A percentile compares a stretch with the other conserved stretches of the same genome.
These are phyloP conservation scores for Yarrowia porcina DNA, from an alignment of 805 yeast genomes.

Conservation along the genomic window DNA sequence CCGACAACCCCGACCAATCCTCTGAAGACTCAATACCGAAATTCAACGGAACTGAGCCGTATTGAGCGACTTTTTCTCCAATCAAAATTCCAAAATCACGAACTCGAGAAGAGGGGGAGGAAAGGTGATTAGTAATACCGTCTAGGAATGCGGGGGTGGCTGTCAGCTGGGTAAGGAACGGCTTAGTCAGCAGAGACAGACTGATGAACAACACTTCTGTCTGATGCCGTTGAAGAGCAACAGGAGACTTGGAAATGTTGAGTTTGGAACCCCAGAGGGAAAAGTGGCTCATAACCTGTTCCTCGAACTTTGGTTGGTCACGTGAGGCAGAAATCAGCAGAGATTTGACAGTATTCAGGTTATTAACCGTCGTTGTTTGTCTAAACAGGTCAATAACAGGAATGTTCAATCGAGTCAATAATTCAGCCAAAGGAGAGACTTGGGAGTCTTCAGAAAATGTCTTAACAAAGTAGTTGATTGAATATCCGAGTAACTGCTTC, in stretches of 20 bases:
- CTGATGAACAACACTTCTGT: conserved; percentile 48
- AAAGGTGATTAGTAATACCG: conserved; percentile 30
- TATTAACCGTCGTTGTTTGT: not conserved
- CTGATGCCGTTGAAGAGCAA: conserved; percentile 46
- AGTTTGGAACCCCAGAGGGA: conserved; percentile 41
- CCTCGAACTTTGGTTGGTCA: not conserved
- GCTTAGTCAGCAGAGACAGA: conserved; percentile 20
- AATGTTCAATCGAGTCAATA: not conserved
- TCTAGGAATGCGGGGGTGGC: conserved; percentile 33
- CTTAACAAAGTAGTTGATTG: not conserved
- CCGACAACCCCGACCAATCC: not conserved
- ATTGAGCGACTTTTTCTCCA: conserved; percentile 30
- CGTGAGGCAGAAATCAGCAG: conserved; percentile 5
- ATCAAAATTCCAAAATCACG: conserved; percentile 32
- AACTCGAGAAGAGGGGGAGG: conserved; percentile 27
- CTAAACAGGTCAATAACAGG: not conserved
- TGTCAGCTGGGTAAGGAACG: not conserved
- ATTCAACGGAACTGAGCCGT: conserved; percentile 35
- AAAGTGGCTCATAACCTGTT: not conserved
- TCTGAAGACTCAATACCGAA: conserved; percentile 31
- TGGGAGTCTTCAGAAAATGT: not conserved
- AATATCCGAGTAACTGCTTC: not conserved
- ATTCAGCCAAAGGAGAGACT: not conserved
- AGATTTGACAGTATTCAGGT: not conserved
- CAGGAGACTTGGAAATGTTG: conserved; percentile 43